Conservation (phyloP, 1,139 yeast species). For the Hemisphaericaspora lyxosophila region DNA sequence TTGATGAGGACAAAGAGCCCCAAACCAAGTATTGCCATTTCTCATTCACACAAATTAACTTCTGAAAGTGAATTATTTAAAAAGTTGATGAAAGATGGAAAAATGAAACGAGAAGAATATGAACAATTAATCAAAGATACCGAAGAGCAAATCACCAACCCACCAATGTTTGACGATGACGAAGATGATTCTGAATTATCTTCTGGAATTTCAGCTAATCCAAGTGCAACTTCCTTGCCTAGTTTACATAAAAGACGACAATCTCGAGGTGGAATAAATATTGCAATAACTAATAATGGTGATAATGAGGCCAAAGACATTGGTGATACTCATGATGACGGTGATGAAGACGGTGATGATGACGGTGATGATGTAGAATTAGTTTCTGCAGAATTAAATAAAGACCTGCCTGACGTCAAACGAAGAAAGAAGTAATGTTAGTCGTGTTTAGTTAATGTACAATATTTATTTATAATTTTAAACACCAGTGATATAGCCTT, state of each 20-base stretch:
- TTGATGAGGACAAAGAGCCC: constrained; percentile 1
- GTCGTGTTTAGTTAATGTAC: not conserved
- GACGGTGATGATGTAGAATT: not conserved
- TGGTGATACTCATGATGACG: constrained; percentile 4
- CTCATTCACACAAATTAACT: not conserved
- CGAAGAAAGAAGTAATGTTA: constrained; percentile 2
- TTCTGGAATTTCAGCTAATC: constrained; percentile 10
- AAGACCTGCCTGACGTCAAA: constrained; percentile 1
- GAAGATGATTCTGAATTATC: constrained; percentile 16
- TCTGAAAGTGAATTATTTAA: constrained; percentile 25
- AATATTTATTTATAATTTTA: not conserved
- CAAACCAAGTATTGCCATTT: not conserved
- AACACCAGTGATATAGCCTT: no score
- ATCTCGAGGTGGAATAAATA: constrained; percentile 31
- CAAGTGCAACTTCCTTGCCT: constrained; percentile 11
- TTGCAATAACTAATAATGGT: constrained; percentile 4
- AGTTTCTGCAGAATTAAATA: not conserved
- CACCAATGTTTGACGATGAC: constrained; percentile 34
- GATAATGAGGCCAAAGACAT: constrained; percentile 1
- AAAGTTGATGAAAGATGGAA: constrained; percentile 27
- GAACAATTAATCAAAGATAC: constrained; percentile 27
- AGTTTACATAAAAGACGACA: constrained; percentile 17
- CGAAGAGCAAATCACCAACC: constrained; percentile 22
- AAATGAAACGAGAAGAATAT: constrained; percentile 25
- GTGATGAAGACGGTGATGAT: not conserved